These are phyloP conservation scores for Wallemia ichthyophaga DNA, from an alignment of 1,284 basidiomycete species.

Conservation along the genomic window DNA sequence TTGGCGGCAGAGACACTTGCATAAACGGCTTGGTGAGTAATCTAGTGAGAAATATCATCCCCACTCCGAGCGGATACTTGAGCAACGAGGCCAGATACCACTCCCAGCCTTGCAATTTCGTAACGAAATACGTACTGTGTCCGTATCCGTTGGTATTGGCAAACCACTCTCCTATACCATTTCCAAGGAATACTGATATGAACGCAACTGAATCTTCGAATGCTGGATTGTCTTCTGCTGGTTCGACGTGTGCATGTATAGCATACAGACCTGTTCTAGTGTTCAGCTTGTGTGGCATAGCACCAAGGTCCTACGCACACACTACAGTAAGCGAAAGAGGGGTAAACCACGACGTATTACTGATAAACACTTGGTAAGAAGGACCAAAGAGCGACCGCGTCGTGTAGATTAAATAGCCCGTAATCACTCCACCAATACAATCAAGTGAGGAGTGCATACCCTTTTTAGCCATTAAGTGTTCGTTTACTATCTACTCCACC, in stretches of 20 bases:
- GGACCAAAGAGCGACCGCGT: neutral
- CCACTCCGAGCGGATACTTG: slow-evolving; percentile 18
- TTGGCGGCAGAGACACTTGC: slow-evolving; percentile 42
- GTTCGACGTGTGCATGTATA: slow-evolving; percentile 5
- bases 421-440: slow-evolving; percentile 29
- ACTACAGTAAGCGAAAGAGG: neutral
- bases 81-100: slow-evolving; percentile 29
- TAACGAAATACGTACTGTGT: slow-evolving; percentile 17
- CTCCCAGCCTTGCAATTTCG: slow-evolving; percentile 20
- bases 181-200: slow-evolving; percentile 49
- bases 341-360: neutral
- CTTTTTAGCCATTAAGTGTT: neutral
- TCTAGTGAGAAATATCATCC: slow-evolving; percentile 51
- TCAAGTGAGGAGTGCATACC: slow-evolving; percentile 61
- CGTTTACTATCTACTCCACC: too few relatives aligned
- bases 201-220: slow-evolving; percentile 94
- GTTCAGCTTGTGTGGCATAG: neutral
- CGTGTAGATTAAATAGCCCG: neutral
- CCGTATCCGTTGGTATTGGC: slow-evolving; percentile 17
- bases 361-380: neutral
- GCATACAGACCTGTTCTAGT: neutral
- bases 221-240: slow-evolving; percentile 76
- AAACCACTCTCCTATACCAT: slow-evolving; percentile 36
- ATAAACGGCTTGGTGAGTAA: slow-evolving; percentile 45
- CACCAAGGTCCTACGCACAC: neutral